Conservation (phyloP, 1,139 yeast species). For the Pichia inconspicua region DNA sequence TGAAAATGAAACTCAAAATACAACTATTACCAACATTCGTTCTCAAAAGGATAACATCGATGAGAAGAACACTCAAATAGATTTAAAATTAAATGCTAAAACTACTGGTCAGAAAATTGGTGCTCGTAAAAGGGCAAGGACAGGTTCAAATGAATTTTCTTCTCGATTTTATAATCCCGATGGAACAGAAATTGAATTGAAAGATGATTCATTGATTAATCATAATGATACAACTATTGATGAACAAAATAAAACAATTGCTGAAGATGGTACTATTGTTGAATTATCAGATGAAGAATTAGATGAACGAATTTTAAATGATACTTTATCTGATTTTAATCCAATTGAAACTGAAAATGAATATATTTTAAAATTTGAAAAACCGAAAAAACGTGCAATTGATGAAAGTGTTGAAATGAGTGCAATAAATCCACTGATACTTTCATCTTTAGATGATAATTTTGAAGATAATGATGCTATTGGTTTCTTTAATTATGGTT, state of each 20-base stretch:
- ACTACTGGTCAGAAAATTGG: neutral
- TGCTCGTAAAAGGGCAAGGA: neutral
- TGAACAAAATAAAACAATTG: neutral
- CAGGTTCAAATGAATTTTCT: constrained; percentile 4
- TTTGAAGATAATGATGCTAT: constrained; percentile 1
- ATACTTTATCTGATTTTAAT: neutral
- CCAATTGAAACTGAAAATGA: neutral
- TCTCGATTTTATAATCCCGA: constrained; percentile 7
- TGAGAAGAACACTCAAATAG: neutral
- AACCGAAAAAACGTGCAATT: constrained; percentile 6
- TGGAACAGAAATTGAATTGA: neutral
- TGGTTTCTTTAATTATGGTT: constrained; percentile 13
- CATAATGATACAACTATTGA: neutral
- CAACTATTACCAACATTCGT: constrained; percentile 2
- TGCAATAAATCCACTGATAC: constrained; percentile 10
- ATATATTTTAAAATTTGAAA: neutral
- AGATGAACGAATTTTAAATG: neutral
- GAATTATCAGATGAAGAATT: constrained; percentile 4
- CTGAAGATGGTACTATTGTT: neutral
- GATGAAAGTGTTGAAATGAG: constrained; percentile 10
- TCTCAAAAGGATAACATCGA: neutral
- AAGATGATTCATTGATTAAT: neutral
- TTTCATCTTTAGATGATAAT: constrained; percentile 12
- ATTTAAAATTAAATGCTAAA: neutral
- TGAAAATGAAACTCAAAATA: constrained; percentile 13